Evolutionary conservation across 805 yeast genomes (phyloP).

Genomic region (Ogataea thermomethanolica): DNA sequence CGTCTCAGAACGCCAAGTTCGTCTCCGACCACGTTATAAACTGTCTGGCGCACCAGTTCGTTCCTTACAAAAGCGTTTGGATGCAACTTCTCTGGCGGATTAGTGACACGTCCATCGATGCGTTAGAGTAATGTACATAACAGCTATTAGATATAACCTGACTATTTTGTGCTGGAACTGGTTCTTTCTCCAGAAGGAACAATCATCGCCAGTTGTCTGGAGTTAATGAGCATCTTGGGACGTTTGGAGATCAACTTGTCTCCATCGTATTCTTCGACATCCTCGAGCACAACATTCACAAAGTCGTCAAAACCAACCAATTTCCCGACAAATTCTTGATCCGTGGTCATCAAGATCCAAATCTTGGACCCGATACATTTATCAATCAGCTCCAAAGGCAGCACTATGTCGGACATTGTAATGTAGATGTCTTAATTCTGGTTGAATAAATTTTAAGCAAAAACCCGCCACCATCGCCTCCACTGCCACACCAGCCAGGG

Average conservation of each 20-base stretch:
- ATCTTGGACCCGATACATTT: slow-evolving; percentile 78
- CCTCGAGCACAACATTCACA: slow-evolving; percentile 84
- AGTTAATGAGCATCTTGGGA: slow-evolving; percentile 65
- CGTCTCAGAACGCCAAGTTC: slow-evolving; percentile 14
- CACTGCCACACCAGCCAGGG: not conserved
- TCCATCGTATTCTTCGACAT: slow-evolving; percentile 61
- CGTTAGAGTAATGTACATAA: slow-evolving; percentile 25
- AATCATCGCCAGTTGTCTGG: slow-evolving; percentile 66
- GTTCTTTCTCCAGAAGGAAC: slow-evolving; percentile 49
- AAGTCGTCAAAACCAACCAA: slow-evolving; percentile 93
- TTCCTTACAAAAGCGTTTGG: slow-evolving; percentile 64
- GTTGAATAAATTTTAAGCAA: not conserved
- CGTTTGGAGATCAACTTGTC: slow-evolving; percentile 42
- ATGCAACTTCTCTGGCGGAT: slow-evolving; percentile 76
- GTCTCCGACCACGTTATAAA: slow-evolving; percentile 56
- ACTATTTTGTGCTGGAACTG: slow-evolving; percentile 8
- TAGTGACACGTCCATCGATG: slow-evolving; percentile 54
- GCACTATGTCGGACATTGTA: slow-evolving; percentile 25
- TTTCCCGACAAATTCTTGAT: slow-evolving; percentile 82
- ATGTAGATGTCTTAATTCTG: not conserved
- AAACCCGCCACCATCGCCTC: slow-evolving; percentile 4
- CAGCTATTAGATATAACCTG: not conserved
- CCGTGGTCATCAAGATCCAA: slow-evolving; percentile 61
- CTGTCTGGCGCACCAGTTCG: slow-evolving; percentile 52
- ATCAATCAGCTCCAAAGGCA: slow-evolving; percentile 86